Percentiles rank a stretch among this genome's conserved stretches.
phyloP scores from a whole-genome alignment of 169 alveolate genomes.

The Plasmodium berghei region DNA sequence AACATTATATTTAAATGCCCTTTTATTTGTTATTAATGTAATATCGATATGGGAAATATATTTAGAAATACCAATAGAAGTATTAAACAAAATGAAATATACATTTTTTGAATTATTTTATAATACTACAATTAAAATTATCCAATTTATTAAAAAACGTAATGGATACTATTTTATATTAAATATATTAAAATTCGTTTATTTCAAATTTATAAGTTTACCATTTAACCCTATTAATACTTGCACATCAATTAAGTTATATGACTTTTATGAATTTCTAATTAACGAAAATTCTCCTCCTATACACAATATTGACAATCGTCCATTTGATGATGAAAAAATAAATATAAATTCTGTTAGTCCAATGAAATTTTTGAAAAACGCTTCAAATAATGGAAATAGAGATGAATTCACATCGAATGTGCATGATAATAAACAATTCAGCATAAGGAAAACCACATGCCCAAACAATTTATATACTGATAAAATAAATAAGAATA shows the following conservation, averaged over 20 bases:
- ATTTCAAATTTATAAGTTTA: conserved; percentile 49
- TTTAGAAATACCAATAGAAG: conserved; percentile 64
- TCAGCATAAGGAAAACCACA: too few species aligned
- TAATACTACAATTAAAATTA: conserved; percentile 68
- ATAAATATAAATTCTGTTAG: conserved; percentile 31
- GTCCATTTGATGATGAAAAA: conserved; percentile 32
- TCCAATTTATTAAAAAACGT: conserved; percentile 49
- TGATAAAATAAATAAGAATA: not conserved
- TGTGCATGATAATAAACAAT: too few species aligned
- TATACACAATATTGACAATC: conserved; percentile 17
- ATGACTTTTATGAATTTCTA: conserved; percentile 68
- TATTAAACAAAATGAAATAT: conserved; percentile 71
- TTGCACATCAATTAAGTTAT: conserved; percentile 36
- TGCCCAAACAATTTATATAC: not conserved
- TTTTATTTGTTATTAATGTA: conserved; percentile 58
- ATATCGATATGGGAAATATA: conserved; percentile 64
- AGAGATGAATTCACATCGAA: not conserved
- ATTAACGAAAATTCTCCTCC: not conserved
- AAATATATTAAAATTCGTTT: conserved; percentile 58
- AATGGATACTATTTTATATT: conserved; percentile 42
- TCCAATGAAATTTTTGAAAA: conserved; percentile 42
- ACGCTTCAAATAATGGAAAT: not conserved
- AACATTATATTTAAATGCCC: conserved; percentile 39
- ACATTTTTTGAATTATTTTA: conserved; percentile 75
- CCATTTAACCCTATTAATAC: conserved; percentile 73